Evolutionary conservation across 75 land plant species (phyloP), one percentile per base, ranked within the genome.

Genomic region (Pseudotsuga menziesii): DNA sequence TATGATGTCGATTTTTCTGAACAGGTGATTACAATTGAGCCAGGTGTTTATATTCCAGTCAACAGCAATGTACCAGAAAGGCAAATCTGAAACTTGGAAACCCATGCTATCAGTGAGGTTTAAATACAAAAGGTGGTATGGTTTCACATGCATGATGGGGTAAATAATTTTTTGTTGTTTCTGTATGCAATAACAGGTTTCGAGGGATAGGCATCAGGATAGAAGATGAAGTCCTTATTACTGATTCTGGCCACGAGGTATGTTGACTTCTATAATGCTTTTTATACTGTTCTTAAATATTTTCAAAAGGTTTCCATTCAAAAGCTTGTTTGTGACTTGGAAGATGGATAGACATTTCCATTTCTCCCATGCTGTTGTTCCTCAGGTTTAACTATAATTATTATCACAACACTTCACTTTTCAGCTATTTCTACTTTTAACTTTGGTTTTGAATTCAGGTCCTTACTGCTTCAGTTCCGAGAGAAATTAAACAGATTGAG

Each of bases 1-100:
- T 12, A 48, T 48, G 54, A 48, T 1, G 12, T 48, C 54, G 9
- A 12, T 48, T 48, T 48, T 1, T 48, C 54, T 80, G 55, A 17
- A 61, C 87, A 96, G 97, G 87, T 94, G 22, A 91, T 96, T 61
- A 93, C 98, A 48, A 94, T 96, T 83, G 98, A 96, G 67, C 98
- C 98, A 16, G 97, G 97, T 67, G 79, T 96, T 12, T 96, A 96
- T 61, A 88, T 94, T 66, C 94, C 98, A 60, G 58, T 78, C 17
- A 71, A 73, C 20, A 85, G 66, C 61, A 78, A 84, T 72, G 83
- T 81, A 20, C 93, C 94, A 73, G 88, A 94, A 73, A 88, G 92
- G 98, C 90, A 85, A 41, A 59, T 17, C 16, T 78, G 23, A 58
- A 17, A 66, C 15, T 26, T 11, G 29, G 16, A 64, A 23, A 23